Base-by-base conservation (phyloP, 495 filamentous ascomycete genomes). In the Glarea lozoyensis region DNA sequence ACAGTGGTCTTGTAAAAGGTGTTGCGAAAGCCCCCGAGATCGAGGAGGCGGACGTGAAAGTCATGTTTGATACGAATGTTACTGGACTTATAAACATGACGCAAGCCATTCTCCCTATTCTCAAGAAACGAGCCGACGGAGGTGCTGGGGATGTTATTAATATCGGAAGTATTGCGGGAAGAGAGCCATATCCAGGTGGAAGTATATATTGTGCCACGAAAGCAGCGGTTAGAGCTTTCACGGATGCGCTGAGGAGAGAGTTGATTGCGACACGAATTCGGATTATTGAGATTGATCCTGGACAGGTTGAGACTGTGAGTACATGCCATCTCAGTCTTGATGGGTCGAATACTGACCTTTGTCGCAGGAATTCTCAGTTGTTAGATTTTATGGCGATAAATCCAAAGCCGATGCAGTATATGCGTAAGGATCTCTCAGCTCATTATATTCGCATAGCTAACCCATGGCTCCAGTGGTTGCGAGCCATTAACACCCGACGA, bases 151-250 rank as follows among this genome's bases (percentile, higher is more conserved):
- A 98, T 56, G 89, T 98, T 57, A 93, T 98, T 62, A 97, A 96
- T 63, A 85, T 98, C 57, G 92, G 92, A 42, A 89, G 83, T 54
- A 92, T 98, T 58, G 92, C 92, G 18, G 92, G 92, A 17, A 77
- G 92, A 29, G 90, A 95, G 53, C 73, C 84, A 10, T 98, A 98
- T 63, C 67, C 79, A 3, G 88, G 93, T 33, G 92, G 92, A 18
- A 80, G 81, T 53, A 94, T 98, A 52, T 98, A 98, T 73, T 98
- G 92, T 63, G 88, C 92, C 2, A 90, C 85, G 36, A 98, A 98
- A 68, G 89, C 92, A 10, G 92, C 92, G 3, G 81, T 97, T 30
- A 79, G 84, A 36, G 81, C 71, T 41, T 98, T 96, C 66, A 93
- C 92, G 0, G 89, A 96, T 39, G 72, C 85, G 12, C 63, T 98